These are phyloP conservation scores for Senna siamea DNA, from an alignment of 306 rosid genomes.

Conservation along the genomic window DNA sequence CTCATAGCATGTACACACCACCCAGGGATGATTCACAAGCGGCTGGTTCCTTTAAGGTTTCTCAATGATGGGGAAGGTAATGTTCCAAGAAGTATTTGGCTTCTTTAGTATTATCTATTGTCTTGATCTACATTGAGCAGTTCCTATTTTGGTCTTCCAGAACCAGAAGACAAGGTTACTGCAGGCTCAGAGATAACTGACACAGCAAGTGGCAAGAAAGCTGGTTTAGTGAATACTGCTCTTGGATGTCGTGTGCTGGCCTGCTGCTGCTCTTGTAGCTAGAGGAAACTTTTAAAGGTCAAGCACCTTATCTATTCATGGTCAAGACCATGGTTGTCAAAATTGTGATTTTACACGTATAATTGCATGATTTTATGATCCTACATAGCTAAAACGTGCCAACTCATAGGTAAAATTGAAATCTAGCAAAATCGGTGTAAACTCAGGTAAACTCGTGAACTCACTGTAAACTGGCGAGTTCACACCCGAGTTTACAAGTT, in stretches of 20 bases:
- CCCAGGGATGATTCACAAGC: constrained; percentile 85
- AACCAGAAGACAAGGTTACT: constrained; percentile 52
- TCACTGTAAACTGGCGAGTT: no score
- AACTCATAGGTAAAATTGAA: no score
- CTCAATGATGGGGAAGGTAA: constrained; percentile 70
- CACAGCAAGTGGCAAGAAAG: constrained; percentile 58
- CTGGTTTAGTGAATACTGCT: constrained; percentile 67
- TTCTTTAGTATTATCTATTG: background rate
- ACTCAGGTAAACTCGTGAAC: no score
- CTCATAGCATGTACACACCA: constrained; percentile 90
- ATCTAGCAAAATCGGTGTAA: no score
- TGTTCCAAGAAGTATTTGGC: constrained; percentile 7
- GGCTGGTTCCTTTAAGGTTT: constrained; percentile 73
- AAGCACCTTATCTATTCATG: constrained; percentile 54
- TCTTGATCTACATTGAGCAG: constrained; percentile 25
- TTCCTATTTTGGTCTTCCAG: constrained; percentile 44
- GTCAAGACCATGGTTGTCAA: no score
- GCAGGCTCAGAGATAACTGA: constrained; percentile 68
- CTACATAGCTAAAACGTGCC: no score
- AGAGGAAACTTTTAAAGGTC: constrained; percentile 67
- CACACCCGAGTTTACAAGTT: no score
- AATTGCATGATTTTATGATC: no score
- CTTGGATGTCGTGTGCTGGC: constrained; percentile 77
- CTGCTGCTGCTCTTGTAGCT: constrained; percentile 72
- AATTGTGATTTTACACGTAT: no score